These are phyloP conservation scores for Microsporum ferrugineum DNA, from an alignment of 2,329 filamentous ascomycete genomes.

Conservation along the genomic window DNA sequence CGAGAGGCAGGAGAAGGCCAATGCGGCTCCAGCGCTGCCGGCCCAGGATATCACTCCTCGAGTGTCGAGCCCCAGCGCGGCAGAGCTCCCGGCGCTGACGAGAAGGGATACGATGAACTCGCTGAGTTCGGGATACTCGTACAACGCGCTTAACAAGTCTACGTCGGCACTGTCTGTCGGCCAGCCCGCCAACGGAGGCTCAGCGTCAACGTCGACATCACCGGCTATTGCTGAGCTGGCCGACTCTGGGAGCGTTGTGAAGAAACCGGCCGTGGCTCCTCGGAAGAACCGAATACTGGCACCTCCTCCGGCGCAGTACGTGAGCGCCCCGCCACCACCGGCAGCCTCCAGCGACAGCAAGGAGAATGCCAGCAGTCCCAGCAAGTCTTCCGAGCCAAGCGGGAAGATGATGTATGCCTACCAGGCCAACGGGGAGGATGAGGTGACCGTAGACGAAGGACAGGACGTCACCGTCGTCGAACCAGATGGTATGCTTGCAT, in stretches of 20 bases:
- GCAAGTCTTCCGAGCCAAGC: slow-evolving; percentile 44
- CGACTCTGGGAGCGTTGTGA: slow-evolving; percentile 19
- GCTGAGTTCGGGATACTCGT: slow-evolving; percentile 75
- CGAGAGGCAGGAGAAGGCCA: slow-evolving; percentile 69
- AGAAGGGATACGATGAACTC: slow-evolving; percentile 85
- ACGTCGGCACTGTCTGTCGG: slow-evolving; percentile 48
- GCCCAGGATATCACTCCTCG: slow-evolving; percentile 24
- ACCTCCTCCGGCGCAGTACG: slow-evolving; percentile 72
- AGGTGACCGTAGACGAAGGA: slow-evolving; percentile 69
- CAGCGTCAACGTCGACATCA: slow-evolving; percentile 30
- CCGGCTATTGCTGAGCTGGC: slow-evolving; percentile 13
- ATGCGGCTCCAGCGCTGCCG: slow-evolving; percentile 33
- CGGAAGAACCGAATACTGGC: slow-evolving; percentile 67
- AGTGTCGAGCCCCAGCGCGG: slow-evolving; percentile 26
- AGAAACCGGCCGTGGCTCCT: slow-evolving; percentile 25
- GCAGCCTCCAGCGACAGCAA: slow-evolving; percentile 12
- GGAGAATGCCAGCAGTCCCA: slow-evolving; percentile 3
- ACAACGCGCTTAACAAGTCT: slow-evolving; percentile 59
- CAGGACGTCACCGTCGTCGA: slow-evolving; percentile 68
- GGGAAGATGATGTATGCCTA: slow-evolving; percentile 88
- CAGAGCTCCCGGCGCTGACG: slow-evolving; percentile 57
- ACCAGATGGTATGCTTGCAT: slow-evolving; percentile 60
- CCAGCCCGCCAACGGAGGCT: slow-evolving; percentile 39
- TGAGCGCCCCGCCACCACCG: slow-evolving; percentile 52
- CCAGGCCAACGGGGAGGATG: slow-evolving; percentile 66